These are phyloP conservation scores for Polyporus tsugae DNA, from an alignment of 1,284 basidiomycete genomes.

Conservation along the genomic window DNA sequence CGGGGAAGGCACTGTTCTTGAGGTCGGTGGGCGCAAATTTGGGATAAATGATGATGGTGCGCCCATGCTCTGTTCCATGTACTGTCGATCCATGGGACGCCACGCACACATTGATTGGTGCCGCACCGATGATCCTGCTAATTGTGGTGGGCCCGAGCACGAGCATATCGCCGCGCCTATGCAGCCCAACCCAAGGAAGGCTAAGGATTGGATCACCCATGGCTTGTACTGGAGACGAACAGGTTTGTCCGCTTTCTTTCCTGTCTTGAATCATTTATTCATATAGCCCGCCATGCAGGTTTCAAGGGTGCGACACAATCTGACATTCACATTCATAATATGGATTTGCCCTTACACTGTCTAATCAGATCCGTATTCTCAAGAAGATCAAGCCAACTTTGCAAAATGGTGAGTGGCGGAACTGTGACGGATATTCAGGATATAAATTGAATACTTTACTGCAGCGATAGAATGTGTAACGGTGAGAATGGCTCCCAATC, in stretches of 20 bases:
- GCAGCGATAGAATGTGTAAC: conserved; percentile 62
- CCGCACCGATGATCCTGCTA: conserved; percentile 45
- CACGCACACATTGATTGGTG: conserved; percentile 69
- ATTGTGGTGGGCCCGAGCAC: conserved; percentile 52
- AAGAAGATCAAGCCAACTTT: conserved; percentile 60
- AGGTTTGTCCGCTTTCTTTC: conserved; percentile 45
- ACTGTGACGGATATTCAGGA: background rate
- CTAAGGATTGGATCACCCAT: conserved; percentile 66
- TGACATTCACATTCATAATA: background rate
- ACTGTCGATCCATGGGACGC: conserved; percentile 61
- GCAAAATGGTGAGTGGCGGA: conserved; percentile 56
- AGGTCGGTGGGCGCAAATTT: conserved; percentile 64
- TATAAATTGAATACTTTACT: background rate
- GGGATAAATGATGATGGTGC: conserved; percentile 65
- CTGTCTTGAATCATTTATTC: background rate
- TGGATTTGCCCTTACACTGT: background rate
- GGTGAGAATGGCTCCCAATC: conserved; percentile 42
- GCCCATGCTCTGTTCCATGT: conserved; percentile 68
- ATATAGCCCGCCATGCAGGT: conserved; percentile 32
- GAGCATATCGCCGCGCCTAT: conserved; percentile 56
- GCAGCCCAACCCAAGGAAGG: conserved; percentile 51
- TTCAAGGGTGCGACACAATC: conserved; percentile 42
- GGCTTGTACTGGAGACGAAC: conserved; percentile 62
- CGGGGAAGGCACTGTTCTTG: conserved; percentile 53
- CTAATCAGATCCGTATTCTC: conserved; percentile 61